Base-by-base conservation (phyloP, 1,284 basidiomycete genomes). In the Ceratobasidium sp. region DNA sequence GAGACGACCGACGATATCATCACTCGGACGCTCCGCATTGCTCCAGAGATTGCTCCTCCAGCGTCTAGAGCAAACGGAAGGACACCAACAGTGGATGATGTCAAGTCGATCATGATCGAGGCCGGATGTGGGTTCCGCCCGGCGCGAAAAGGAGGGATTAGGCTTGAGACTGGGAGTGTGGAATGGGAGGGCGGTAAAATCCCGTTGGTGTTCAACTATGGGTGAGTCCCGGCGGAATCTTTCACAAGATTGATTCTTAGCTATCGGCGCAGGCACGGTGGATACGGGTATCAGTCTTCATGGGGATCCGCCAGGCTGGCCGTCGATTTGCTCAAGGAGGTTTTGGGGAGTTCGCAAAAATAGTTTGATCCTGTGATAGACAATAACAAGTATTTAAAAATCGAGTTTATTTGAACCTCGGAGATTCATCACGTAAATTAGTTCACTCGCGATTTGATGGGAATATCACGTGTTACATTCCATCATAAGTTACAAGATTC, bases 231-330 rank as follows among this genome's bases (percentile, higher is more conserved):
- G 73, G 9, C 80, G 36, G 8, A 39, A 39, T 39, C 78, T 8
- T 74, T 76, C 1, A 16, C 55, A n/a, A 57, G 12, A 57, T 32
- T 39, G 52, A 45, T 45, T 64, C 4, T 3, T 45, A 9, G 55
- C 2, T 26, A 41, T 32, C 36, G 1, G 23, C 34, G 46, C 72
- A 87, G 85, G 41, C 86, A 86, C 76, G 86, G 86, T 23, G 86
- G 89, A 3, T 85, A 85, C 74, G 91, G 91, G 2, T 92, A 87
- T 77, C 89, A 90, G 76, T 83, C 85, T 18, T 90, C 89, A 0
- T 92, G 90, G 89, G 91, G 88, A 1, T 88, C 88, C 0, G 90
- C 91, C 1, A 80, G 82, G 34, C 75, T 85, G n/a, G 89, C 86
- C 0, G 76, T 87, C 1, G 80, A 82, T n/a, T 78, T 92, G n/a